Evolutionary conservation across 257 asterid genomes (phyloP), one percentile per base, ranked within the genome.

Genomic region (Fraxinus quadrangulata): DNA sequence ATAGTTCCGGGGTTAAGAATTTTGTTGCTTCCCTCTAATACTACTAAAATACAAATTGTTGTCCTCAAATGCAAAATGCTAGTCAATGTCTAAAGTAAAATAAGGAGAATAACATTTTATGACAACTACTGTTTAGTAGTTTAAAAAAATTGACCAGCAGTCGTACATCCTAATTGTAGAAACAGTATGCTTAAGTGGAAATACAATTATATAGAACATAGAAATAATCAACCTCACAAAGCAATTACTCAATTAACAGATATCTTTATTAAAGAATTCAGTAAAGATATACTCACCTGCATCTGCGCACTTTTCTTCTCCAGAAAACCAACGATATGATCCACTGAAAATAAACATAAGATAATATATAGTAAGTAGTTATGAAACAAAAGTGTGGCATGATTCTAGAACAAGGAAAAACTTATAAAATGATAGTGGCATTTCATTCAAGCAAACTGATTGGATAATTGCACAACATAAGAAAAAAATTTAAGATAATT

Each of bases 251-350:
- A 31, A 56, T 56, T 28, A 56, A n/a, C 2, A 47, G 19, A 47
- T 14, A n/a, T 56, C 26, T 19, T n/a, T 24, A 61, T 24, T 9
- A 24, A 17, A 23, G 7, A 66, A 63, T 74, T 69, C 4, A 14
- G 36, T 45, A 73, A 78, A 67, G 66, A 83, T 84, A 72, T 26
- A 86, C 96, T 87, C 83, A 95, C 98, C 83, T 95, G 97, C 89
- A 86, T 83, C 85, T 89, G 33, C 87, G 89, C 19, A 90, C 90
- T 85, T 82, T 93, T 83, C 76, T 87, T 85, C 91, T 90, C 97
- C 99, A 91, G 87, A 87, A 82, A 73, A 90, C 77, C 70, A 89
- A 72, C 76, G 97, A 87, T 31, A 83, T 45, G 47, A 91, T 77
- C 97, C 96, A 93, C 99, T 95, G 94, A 69, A 82, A 69, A 83